phyloP scores from a whole-genome alignment of 768 basidiomycete species.

The Dioszegia crocea region DNA sequence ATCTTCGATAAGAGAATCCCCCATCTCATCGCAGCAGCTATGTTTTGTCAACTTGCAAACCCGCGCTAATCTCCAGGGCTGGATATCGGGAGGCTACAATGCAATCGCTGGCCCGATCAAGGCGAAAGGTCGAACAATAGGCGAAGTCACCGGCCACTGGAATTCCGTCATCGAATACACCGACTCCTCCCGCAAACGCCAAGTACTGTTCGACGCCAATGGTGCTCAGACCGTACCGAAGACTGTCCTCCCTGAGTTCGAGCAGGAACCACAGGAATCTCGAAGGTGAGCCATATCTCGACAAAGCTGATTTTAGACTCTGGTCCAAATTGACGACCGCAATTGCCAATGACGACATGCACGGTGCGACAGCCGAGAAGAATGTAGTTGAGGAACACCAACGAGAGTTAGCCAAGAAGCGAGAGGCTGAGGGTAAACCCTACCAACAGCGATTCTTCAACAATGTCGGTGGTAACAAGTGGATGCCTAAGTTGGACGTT shows the following conservation, averaged over 20 bases:
- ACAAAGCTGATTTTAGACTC: conserved; percentile 54
- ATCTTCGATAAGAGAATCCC: too few relatives aligned
- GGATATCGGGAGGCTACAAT: conserved; percentile 96
- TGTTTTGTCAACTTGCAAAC: too few relatives aligned
- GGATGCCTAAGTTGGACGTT: conserved; percentile 67
- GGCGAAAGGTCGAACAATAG: conserved; percentile 59
- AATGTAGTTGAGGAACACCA: conserved; percentile 85
- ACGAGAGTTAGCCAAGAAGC: conserved; percentile 67
- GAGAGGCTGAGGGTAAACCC: conserved; percentile 66
- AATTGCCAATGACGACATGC: conserved; percentile 85
- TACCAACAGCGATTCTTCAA: conserved; percentile 75
- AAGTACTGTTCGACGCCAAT: conserved; percentile 75
- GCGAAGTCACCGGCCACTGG: conserved; percentile 88
- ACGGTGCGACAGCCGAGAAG: conserved; percentile 86
- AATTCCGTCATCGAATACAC: conserved; percentile 83
- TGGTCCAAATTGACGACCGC: conserved; percentile 82
- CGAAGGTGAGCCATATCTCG: conserved; percentile 57
- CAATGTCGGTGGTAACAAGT: conserved; percentile 64
- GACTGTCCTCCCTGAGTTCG: conserved; percentile 74
- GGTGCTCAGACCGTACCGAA: conserved; percentile 74
- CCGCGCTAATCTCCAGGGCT: conserved; percentile 62
- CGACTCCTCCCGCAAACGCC: conserved; percentile 59
- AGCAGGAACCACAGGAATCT: conserved; percentile 88
- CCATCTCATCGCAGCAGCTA: too few relatives aligned
- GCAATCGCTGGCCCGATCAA: conserved; percentile 76